These are phyloP conservation scores for Cercospora sp. DNA, from an alignment of 2,329 filamentous ascomycete species.

Conservation along the genomic window DNA sequence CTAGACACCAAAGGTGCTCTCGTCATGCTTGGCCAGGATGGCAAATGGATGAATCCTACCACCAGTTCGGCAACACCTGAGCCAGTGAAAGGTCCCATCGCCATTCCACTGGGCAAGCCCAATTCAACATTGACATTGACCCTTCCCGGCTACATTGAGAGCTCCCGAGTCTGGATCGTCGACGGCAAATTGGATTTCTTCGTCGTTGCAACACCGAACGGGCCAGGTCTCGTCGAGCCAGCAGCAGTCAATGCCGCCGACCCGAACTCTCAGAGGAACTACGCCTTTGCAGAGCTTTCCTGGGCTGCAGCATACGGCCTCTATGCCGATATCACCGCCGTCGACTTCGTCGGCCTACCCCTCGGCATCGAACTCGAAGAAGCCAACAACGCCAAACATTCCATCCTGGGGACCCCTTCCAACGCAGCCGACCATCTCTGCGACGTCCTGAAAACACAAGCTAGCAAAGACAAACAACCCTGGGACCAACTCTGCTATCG, in stretches of 20 bases:
- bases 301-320: slow-evolving; percentile 47
- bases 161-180: slow-evolving; percentile 51
- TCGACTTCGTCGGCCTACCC: slow-evolving; percentile 44
- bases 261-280: slow-evolving; percentile 45
- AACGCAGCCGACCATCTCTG: slow-evolving; percentile 59
- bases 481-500: slow-evolving; percentile 62
- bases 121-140: slow-evolving; percentile 43
- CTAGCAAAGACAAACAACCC: slow-evolving; percentile 53
- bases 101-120: slow-evolving; percentile 42
- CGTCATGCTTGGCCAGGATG: slow-evolving; percentile 46
- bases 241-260: slow-evolving; percentile 44
- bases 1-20: slow-evolving; percentile 43
- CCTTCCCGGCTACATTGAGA: slow-evolving; percentile 45
- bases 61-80: slow-evolving; percentile 41
- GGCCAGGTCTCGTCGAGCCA: slow-evolving; percentile 51
- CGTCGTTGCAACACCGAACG: slow-evolving; percentile 41
- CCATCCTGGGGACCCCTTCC: slow-evolving; percentile 59
- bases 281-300: slow-evolving; percentile 49
- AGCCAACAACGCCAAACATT: slow-evolving; percentile 44
- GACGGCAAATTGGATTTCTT: slow-evolving; percentile 48
- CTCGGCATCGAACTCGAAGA: slow-evolving; percentile 56
- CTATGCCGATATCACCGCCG: slow-evolving; percentile 46
- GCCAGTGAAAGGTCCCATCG: slow-evolving; percentile 41
- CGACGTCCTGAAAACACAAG: slow-evolving; percentile 55
- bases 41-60: slow-evolving; percentile 46